Percentiles rank a stretch among this genome's conserved stretches.
phyloP scores from a whole-genome alignment of 345 rosid genomes.

The Melaleuca alternifolia region DNA sequence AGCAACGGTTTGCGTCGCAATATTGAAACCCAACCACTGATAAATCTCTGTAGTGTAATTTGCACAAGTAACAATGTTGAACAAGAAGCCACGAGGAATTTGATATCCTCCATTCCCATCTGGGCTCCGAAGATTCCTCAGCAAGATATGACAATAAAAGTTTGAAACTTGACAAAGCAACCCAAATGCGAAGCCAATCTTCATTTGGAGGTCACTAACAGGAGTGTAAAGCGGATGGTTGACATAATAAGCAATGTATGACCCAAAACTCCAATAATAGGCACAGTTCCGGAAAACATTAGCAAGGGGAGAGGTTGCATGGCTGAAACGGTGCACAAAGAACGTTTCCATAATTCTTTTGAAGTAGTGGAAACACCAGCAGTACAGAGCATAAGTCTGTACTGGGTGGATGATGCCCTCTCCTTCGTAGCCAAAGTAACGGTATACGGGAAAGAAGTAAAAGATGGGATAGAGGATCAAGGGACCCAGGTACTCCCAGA shows the following conservation, averaged over 20 bases:
- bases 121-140: conserved; percentile 70
- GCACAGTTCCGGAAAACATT: conserved; percentile 94
- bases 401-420: conserved; percentile 63
- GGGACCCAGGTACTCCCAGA: conserved; percentile 93
- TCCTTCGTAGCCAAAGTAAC: conserved; percentile 59
- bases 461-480: conserved; percentile 75
- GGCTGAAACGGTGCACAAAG: conserved; percentile 88
- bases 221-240: conserved; percentile 96
- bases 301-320: conserved; percentile 82
- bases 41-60: conserved; percentile 95
- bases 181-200: conserved; percentile 89
- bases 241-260: conserved; percentile 77
- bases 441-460: conserved; percentile 79
- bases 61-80: conserved; percentile 94
- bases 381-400: conserved; percentile 89
- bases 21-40: conserved; percentile 96
- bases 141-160: conserved; percentile 80
- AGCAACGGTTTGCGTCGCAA: conserved; percentile 88
- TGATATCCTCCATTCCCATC: conserved; percentile 80
- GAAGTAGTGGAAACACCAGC: conserved; percentile 94
- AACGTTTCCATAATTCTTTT: conserved; percentile 95
- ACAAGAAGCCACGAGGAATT: conserved; percentile 85
- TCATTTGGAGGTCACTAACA: conserved; percentile 79
- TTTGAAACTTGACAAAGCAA: conserved; percentile 70
- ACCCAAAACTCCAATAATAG: conserved; percentile 91